Percentiles rank a stretch among this genome's conserved stretches.
Evolutionary conservation across 2,329 filamentous ascomycete species (phyloP).

Genomic region (Diaporthe humulicola): DNA sequence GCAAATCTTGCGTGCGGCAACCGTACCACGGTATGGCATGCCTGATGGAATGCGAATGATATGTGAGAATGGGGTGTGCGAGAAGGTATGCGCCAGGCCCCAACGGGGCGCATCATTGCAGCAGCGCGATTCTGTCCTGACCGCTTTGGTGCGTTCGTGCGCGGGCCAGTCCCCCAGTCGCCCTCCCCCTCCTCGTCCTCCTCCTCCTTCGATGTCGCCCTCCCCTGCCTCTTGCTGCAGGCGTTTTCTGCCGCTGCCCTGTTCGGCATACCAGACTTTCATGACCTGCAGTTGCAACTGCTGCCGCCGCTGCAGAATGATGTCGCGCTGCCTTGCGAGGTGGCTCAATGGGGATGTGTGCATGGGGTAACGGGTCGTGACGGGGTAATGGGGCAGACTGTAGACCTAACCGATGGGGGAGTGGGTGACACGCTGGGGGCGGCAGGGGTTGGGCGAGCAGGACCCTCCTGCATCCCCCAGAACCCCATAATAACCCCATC

Average conservation of each 20-base stretch:
- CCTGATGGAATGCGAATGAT: slow-evolving; percentile 3
- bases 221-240: not conserved
- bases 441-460: not conserved
- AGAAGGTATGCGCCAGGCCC: slow-evolving; percentile 1
- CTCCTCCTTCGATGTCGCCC: not conserved
- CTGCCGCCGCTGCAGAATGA: not conserved
- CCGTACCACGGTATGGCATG: slow-evolving; percentile 9
- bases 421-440: not conserved
- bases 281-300: not conserved
- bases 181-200: not conserved
- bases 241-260: not conserved
- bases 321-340: slow-evolving; percentile 4
- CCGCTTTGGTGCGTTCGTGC: slow-evolving; percentile 25
- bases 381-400: not conserved
- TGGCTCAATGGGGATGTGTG: not conserved
- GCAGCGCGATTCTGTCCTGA: slow-evolving; percentile 10
- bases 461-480: slow-evolving; percentile 13
- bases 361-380: not conserved
- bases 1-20: slow-evolving; percentile 6
- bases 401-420: not conserved
- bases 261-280: not conserved
- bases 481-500: slow-evolving; percentile 22
- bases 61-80: no score
- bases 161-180: not conserved
- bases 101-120: not conserved